Conservation (phyloP, 2,329 filamentous ascomycete species). For the Myriosclerotinia scirpicola region DNA sequence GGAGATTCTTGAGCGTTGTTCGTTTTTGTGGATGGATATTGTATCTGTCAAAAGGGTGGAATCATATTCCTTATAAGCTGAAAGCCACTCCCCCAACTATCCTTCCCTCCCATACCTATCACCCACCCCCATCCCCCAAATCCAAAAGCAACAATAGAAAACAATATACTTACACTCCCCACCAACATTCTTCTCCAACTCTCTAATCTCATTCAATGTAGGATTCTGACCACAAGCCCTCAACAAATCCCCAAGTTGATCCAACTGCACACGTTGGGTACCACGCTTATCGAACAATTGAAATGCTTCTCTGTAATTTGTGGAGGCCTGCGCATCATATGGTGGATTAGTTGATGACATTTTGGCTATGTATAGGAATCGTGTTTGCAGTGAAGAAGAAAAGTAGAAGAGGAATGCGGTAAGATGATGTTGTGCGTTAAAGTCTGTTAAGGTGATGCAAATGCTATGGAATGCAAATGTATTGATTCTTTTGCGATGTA, state of each 20-base stretch:
- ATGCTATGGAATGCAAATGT: background rate
- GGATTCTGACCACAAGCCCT: constrained; percentile 98
- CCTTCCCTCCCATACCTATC: background rate
- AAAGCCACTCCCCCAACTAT: background rate
- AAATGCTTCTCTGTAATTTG: constrained; percentile 99
- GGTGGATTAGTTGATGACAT: constrained; percentile 35
- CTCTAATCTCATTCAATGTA: constrained; percentile 86
- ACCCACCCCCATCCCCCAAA: background rate
- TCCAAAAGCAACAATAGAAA: background rate
- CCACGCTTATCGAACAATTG: constrained; percentile 99
- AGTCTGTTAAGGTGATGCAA: background rate
- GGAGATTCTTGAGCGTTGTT: background rate
- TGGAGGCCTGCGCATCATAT: constrained; percentile 61
- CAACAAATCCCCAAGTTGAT: constrained; percentile 87
- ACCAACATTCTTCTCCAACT: constrained; percentile 87
- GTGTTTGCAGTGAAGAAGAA: background rate
- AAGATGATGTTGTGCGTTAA: background rate
- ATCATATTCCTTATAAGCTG: background rate
- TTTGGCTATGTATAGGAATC: background rate
- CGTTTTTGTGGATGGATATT: background rate
- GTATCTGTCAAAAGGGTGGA: constrained; percentile 11
- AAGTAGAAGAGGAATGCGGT: background rate
- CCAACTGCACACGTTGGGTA: constrained; percentile 84
- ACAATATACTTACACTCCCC: constrained; percentile 73
- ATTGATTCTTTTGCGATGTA: background rate